Evolutionary conservation across 257 asterid species (phyloP), one percentile per base, ranked within the genome.

Genomic region (Hygrophila difformis): DNA sequence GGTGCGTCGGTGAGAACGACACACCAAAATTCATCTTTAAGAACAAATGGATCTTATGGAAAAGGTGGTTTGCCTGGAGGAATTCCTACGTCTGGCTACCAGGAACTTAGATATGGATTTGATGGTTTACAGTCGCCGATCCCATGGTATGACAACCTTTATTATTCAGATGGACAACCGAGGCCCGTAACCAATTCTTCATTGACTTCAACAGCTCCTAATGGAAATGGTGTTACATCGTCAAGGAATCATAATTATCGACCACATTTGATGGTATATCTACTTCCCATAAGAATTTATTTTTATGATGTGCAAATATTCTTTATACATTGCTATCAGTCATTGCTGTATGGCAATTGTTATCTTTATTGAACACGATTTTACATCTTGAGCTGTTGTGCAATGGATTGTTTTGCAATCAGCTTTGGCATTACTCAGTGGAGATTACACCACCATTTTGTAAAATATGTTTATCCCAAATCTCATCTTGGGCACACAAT

Each of bases 91-190:
- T 66, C 81, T 21, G 69, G 73, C 55, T 74, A 70, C 66, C 91
- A 71, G 59, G 84, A 82, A 28, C 87, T 73, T 11, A 71, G 84
- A 56, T 77, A 26, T 56, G 75, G 66, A 41, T 73, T 46, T 68
- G 87, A 82, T 59, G 86, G 85, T 44, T 29, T 68, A 16, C 73
- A 43, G 12, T 78, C 89, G n/a, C 83, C 86, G 17, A 14, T 70
- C 44, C 75, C 85, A 18, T 82, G 93, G 93, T 16, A 68, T 33
- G 93, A 82, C 36, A 51, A 41, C 28, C 73, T 83, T 8, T 78
- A 70, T 38, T 75, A 55, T 58, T 52, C 77, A 6, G 88, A 75
- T 43, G 86, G 71, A 37, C 85, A 78, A 39, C 61, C 53, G 11
- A 68, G 72, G 69, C 66, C 71, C 3, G 52, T 67, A 8, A 63